These are phyloP conservation scores for Zygosaccharomyces pseudobailii DNA, from an alignment of 1,139 yeast genomes.

Conservation along the genomic window DNA sequence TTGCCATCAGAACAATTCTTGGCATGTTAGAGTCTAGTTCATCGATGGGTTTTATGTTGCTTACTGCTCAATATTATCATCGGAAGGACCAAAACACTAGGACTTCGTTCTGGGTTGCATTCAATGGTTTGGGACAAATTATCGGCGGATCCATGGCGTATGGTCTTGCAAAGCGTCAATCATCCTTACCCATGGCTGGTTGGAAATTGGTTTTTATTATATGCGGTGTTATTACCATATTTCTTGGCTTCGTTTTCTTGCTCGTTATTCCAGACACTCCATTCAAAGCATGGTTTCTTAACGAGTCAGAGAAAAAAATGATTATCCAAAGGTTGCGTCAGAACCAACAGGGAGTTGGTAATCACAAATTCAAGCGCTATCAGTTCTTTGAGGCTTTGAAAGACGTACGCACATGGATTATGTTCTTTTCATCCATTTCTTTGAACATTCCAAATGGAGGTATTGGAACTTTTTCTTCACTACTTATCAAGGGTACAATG, in stretches of 20 bases:
- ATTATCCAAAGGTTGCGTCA: conserved; percentile 41
- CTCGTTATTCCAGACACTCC: conserved; percentile 45
- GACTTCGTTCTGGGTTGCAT: conserved; percentile 41
- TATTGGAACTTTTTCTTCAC: conserved; percentile 36
- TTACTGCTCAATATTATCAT: conserved; percentile 44
- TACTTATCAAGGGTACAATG: conserved; percentile 35
- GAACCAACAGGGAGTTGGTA: conserved; percentile 46
- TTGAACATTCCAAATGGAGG: conserved; percentile 40
- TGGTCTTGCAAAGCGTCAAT: conserved; percentile 35
- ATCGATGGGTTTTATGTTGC: conserved; percentile 46
- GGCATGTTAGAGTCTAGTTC: conserved; percentile 45
- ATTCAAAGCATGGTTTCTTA: conserved; percentile 42
- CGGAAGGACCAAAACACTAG: conserved; percentile 41
- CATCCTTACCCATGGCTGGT: conserved; percentile 29
- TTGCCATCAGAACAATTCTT: conserved; percentile 38
- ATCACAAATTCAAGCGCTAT: conserved; percentile 42
- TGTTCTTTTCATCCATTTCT: conserved; percentile 34
- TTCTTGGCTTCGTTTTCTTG: conserved; percentile 40
- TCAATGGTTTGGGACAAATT: conserved; percentile 42
- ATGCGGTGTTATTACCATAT: conserved; percentile 39
- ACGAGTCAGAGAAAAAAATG: conserved; percentile 42
- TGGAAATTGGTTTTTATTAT: conserved; percentile 42
- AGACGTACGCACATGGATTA: conserved; percentile 40
- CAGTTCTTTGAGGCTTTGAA: conserved; percentile 43
- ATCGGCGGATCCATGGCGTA: conserved; percentile 44